Evolutionary conservation across 345 rosid genomes (phyloP).

Genomic region (Lumnitzera littorea): DNA sequence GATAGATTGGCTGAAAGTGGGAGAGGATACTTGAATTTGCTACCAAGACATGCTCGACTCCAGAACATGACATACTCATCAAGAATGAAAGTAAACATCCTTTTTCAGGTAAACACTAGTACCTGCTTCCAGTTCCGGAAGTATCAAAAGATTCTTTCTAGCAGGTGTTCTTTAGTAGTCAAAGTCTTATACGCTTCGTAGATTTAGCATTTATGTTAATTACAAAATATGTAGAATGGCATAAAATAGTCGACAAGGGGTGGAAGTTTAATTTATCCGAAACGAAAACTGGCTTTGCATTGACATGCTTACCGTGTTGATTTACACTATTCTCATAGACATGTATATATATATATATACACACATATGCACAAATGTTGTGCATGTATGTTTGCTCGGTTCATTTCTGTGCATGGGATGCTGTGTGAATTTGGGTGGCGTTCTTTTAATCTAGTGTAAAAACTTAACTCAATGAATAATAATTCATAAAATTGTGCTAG

Average conservation of each 20-base stretch:
- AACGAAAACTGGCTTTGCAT: too few relatives aligned
- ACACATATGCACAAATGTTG: neutral
- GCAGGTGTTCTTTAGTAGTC: too few relatives aligned
- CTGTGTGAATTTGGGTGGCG: too few relatives aligned
- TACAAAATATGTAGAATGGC: too few relatives aligned
- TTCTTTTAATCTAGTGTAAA: neutral
- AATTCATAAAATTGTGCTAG: neutral
- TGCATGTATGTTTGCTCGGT: neutral
- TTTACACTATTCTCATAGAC: neutral
- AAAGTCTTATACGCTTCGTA: too few relatives aligned
- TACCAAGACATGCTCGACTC: conserved; percentile 77
- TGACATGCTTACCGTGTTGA: neutral
- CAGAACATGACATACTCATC: conserved; percentile 92
- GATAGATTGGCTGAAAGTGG: conserved; percentile 13
- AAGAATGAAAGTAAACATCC: conserved; percentile 52
- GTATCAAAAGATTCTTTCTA: too few relatives aligned
- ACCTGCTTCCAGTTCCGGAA: too few relatives aligned
- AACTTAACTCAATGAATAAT: neutral
- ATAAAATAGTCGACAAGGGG: too few relatives aligned
- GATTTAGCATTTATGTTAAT: too few relatives aligned
- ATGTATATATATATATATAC: neutral
- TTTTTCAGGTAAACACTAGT: conserved; percentile 52
- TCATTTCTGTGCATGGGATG: neutral
- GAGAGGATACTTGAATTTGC: conserved; percentile 31
- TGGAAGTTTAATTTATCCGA: too few relatives aligned